These are phyloP conservation scores for Pelargonium fulgidum DNA, from an alignment of 441 rosid species.

Conservation along the genomic window DNA sequence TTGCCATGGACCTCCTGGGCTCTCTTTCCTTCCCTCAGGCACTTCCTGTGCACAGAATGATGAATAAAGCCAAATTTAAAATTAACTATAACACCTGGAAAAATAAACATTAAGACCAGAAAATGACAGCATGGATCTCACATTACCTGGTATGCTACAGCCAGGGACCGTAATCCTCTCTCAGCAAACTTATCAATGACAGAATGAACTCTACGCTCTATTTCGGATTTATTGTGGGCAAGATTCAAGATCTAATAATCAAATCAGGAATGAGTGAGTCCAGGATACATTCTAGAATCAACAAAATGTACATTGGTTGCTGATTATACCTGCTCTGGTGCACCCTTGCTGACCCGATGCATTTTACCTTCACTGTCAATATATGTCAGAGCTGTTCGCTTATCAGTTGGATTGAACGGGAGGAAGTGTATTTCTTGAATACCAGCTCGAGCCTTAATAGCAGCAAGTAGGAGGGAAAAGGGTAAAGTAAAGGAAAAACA, in stretches of 20 bases:
- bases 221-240: slow-evolving; percentile 27
- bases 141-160: slow-evolving; percentile 37
- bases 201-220: slow-evolving; percentile 42
- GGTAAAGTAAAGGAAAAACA: slow-evolving; percentile 14
- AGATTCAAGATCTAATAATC: neutral
- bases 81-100: neutral
- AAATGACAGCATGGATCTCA: neutral
- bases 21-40: slow-evolving; percentile 40
- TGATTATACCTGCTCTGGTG: slow-evolving; percentile 50
- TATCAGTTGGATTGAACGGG: slow-evolving; percentile 50
- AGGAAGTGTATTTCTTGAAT: slow-evolving; percentile 52
- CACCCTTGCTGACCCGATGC: slow-evolving; percentile 61
- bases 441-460: neutral
- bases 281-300: neutral
- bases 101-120: neutral
- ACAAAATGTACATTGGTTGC: neutral
- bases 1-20: slow-evolving; percentile 50
- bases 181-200: slow-evolving; percentile 62
- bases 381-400: slow-evolving; percentile 55
- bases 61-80: neutral
- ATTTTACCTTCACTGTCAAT: slow-evolving; percentile 39
- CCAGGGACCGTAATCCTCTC: slow-evolving; percentile 66
- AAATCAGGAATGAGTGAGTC: neutral
- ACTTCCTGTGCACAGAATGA: slow-evolving; percentile 27
- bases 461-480: neutral